Percentiles rank a stretch among this genome's conserved stretches.
Conservation (phyloP, 371 early-diverging fungal genomes). For the Zopfochytrium polystomum region DNA sequence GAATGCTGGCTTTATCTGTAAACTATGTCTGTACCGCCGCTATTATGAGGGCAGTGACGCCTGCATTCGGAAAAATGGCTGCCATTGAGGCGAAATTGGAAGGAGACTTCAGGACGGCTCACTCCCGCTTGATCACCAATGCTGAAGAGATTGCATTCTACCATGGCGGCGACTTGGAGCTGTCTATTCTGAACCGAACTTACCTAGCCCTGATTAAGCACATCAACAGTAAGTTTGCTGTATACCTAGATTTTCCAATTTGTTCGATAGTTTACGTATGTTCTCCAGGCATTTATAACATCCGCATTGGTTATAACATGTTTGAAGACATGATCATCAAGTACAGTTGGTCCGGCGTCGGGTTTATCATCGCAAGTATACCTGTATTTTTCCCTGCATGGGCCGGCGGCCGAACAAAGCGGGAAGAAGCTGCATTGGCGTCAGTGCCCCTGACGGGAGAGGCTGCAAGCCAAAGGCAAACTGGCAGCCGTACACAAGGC, state of each 20-base stretch:
- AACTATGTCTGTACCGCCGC: slow-evolving; percentile 45
- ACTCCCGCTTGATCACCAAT: slow-evolving; percentile 52
- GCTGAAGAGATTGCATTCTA: slow-evolving; percentile 59
- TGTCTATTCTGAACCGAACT: slow-evolving; percentile 62
- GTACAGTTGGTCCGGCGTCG: slow-evolving; percentile 93
- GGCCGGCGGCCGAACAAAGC: slow-evolving; percentile 39
- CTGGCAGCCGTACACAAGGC: slow-evolving; percentile 46
- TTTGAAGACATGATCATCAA: slow-evolving; percentile 88
- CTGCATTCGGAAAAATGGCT: slow-evolving; percentile 52
- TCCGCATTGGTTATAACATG: slow-evolving; percentile 82
- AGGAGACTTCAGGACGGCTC: slow-evolving; percentile 50
- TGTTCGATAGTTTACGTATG: background rate
- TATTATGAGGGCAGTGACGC: slow-evolving; percentile 46
- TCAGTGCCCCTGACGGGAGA: too few relatives aligned
- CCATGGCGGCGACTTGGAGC: slow-evolving; percentile 48
- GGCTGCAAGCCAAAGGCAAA: too few relatives aligned
- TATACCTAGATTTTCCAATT: background rate
- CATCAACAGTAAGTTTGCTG: slow-evolving; percentile 68
- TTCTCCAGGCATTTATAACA: slow-evolving; percentile 38
- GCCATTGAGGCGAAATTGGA: slow-evolving; percentile 51
- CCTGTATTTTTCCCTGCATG: slow-evolving; percentile 81
- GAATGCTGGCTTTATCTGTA: slow-evolving; percentile 38
- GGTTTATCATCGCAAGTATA: slow-evolving; percentile 80
- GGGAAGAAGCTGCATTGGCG: slow-evolving; percentile 31
- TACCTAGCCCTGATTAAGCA: slow-evolving; percentile 76